Evolutionary conservation across 176 grass and related monocot genomes (phyloP), one percentile per base, ranked within the genome.

Genomic region (Musa troglodytarum): DNA sequence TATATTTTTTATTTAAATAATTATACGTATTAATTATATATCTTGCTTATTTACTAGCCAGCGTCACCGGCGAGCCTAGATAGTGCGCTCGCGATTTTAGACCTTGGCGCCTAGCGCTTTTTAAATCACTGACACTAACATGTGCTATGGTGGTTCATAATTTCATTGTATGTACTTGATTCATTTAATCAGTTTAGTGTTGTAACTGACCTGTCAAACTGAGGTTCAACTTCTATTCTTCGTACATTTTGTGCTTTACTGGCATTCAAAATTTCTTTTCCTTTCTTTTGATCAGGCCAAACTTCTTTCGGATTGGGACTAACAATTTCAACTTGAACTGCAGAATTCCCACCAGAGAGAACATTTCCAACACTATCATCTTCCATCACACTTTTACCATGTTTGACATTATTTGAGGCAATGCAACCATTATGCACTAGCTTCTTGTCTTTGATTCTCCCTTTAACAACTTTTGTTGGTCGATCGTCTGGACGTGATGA

Each of bases 371-470:
- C 52, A 49, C 50, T 23, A 1, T 56, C 49, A 78, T 50, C 8
- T 23, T 74, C 71, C 28, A 65, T 49, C 64, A 52, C 68, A 74
- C 52, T 52, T 19, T 53, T 21, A 68, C 49, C 49, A 24, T 8
- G 73, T 4, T 17, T 15, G 49, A 74, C 52, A 1, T 78, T 83
- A 34, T 73, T 49, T 55, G 82, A 69, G 65, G 82, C 78, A 20
- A 78, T 74, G 63, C 57, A 79, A 50, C 76, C 82, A 73, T 83
- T 74, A 16, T 56, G 76, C 55, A 79, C 75, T 67, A 78, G 49
- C 16, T 72, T 79, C 65, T 29, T 70, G 16, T 50, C 67, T 17
- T 16, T 50, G 6, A 7, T 50, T 70, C 9, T 50, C 26, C 23
- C 67, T 2, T 70, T 70, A 17, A 29, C 49, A 17, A 49, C 34